A percentile compares a stretch with the other conserved stretches of the same genome.
Conservation (phyloP, 2,329 filamentous ascomycete genomes). For the Beauveria rudraprayagi region DNA sequence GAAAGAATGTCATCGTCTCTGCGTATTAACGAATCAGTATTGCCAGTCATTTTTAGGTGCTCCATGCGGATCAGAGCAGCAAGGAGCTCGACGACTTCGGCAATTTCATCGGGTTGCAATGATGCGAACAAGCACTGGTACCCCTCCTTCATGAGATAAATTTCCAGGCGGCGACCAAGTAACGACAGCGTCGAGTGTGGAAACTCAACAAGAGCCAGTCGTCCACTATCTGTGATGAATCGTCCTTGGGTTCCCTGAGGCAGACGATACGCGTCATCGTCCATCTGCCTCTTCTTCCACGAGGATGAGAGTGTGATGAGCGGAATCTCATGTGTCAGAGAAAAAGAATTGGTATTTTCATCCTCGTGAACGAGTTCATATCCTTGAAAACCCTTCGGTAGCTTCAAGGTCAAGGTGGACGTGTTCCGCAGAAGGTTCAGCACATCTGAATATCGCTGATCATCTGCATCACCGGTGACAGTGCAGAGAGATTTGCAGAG, state of each 20-base stretch:
- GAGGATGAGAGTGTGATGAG: conserved; percentile 48
- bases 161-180: conserved; percentile 67
- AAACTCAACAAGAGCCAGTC: conserved; percentile 69
- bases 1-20: conserved; percentile 40
- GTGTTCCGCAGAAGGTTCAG: conserved; percentile 60
- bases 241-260: conserved; percentile 58
- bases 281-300: conserved; percentile 35
- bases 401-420: conserved; percentile 65
- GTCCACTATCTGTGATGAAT: conserved; percentile 70
- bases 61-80: conserved; percentile 58
- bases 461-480: conserved; percentile 22
- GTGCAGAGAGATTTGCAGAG: conserved; percentile 57
- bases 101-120: conserved; percentile 53
- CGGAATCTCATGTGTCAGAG: conserved; percentile 54
- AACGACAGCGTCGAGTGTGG: conserved; percentile 73
- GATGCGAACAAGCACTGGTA: conserved; percentile 44
- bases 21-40: conserved; percentile 24
- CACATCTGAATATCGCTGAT: conserved; percentile 41
- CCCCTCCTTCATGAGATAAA: conserved; percentile 50
- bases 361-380: conserved; percentile 79
- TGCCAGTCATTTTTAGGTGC: conserved; percentile 28
- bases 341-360: conserved; percentile 73
- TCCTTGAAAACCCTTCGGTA: conserved; percentile 63
- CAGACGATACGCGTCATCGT: conserved; percentile 51
- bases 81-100: conserved; percentile 68